These are phyloP conservation scores for Mortierella antarctica DNA, from an alignment of 192 early-diverging fungal genomes.

Conservation along the genomic window DNA sequence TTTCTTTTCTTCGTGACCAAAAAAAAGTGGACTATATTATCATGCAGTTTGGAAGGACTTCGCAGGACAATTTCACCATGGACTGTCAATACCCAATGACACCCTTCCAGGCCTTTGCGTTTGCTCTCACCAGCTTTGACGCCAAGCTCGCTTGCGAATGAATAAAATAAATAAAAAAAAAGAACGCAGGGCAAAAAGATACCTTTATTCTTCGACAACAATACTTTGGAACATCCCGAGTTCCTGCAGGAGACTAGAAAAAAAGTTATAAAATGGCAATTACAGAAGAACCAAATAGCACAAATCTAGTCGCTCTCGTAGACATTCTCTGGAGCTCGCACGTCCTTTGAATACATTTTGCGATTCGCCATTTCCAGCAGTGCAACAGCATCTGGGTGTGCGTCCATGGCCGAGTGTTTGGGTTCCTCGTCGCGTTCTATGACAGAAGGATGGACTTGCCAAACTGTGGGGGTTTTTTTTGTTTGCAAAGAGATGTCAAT, in stretches of 20 bases:
- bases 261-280: not conserved
- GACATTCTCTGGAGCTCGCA: slow-evolving; percentile 57
- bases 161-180: slow-evolving; percentile 21
- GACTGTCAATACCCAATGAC: slow-evolving; percentile 94
- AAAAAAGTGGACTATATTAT: slow-evolving; percentile 95
- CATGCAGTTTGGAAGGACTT: slow-evolving; percentile 92
- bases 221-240: not conserved
- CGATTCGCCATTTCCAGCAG: slow-evolving; percentile 79
- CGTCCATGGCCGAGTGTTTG: slow-evolving; percentile 66
- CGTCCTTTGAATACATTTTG: slow-evolving; percentile 75
- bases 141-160: slow-evolving; percentile 92
- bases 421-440: slow-evolving; percentile 54
- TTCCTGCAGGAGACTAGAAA: not conserved
- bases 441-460: slow-evolving; percentile 70
- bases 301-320: slow-evolving; percentile 32
- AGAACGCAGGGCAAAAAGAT: not conserved
- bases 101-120: slow-evolving; percentile 87
- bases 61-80: slow-evolving; percentile 83
- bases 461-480: slow-evolving; percentile 56
- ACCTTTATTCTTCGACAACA: not conserved
- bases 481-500: no score
- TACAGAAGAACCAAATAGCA: no score
- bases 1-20: not conserved
- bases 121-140: slow-evolving; percentile 91
- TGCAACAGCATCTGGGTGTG: slow-evolving; percentile 73